These are phyloP conservation scores for Coprinopsis strossmayeri DNA, from an alignment of 768 basidiomycete species.

Conservation along the genomic window DNA sequence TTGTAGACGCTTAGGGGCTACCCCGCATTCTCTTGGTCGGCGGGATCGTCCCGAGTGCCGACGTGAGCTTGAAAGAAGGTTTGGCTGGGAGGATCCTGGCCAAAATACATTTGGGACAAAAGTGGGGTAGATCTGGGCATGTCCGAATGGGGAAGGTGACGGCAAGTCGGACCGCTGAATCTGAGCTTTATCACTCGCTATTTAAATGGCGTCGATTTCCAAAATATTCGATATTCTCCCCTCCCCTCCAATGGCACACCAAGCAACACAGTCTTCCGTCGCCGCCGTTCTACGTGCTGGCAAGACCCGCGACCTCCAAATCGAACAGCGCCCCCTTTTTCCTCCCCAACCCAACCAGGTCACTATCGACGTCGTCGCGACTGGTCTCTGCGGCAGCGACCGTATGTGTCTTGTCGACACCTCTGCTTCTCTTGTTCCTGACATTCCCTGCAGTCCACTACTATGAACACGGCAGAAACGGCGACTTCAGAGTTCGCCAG, in stretches of 20 bases:
- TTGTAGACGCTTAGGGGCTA: too few relatives aligned
- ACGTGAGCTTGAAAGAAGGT: neutral
- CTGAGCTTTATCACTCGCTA: neutral
- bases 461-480: conserved; percentile 84
- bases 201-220: conserved; percentile 6
- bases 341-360: conserved; percentile 67
- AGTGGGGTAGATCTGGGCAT: conserved; percentile 5
- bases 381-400: conserved; percentile 89
- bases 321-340: conserved; percentile 69
- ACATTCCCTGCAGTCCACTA: conserved; percentile 66
- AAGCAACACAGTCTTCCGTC: conserved; percentile 40
- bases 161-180: conserved; percentile 11
- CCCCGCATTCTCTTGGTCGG: conserved; percentile 1
- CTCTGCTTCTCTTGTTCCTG: neutral
- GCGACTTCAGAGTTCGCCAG: conserved; percentile 79
- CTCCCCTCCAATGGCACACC: conserved; percentile 28
- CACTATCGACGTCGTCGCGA: conserved; percentile 74
- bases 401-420: conserved; percentile 35
- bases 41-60: neutral
- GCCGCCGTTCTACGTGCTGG: conserved; percentile 77
- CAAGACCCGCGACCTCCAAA: conserved; percentile 64
- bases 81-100: conserved; percentile 1
- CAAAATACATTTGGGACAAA: neutral
- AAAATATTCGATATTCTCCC: conserved; percentile 13
- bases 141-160: conserved; percentile 8